A percentile compares a stretch with the other conserved stretches of the same genome.
Evolutionary conservation across 1,284 basidiomycete genomes (phyloP).

Genomic region (Tilletia horrida): DNA sequence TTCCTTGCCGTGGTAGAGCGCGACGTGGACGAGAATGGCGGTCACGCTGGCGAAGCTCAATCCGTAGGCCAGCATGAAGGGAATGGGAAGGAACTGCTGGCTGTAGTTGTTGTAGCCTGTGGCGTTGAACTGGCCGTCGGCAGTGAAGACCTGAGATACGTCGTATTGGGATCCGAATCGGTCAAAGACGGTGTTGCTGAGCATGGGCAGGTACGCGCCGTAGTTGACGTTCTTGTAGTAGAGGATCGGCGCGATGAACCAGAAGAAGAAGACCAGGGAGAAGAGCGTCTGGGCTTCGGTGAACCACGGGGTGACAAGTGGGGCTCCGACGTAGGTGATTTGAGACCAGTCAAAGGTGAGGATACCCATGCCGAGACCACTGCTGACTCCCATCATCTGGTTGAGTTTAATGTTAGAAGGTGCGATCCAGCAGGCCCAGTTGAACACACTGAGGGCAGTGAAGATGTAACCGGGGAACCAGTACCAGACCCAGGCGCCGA

Average conservation of each 20-base stretch:
- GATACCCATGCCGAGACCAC: constrained; percentile 39
- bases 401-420: constrained; percentile 47
- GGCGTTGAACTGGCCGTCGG: constrained; percentile 29
- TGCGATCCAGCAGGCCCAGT: constrained; percentile 47
- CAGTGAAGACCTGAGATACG: constrained; percentile 29
- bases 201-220: constrained; percentile 40
- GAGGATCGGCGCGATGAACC: constrained; percentile 40
- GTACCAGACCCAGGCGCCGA: constrained; percentile 38
- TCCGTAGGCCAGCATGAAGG: constrained; percentile 62
- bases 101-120: constrained; percentile 44
- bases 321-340: constrained; percentile 34
- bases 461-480: constrained; percentile 49
- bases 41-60: constrained; percentile 60
- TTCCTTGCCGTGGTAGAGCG: constrained; percentile 53
- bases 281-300: constrained; percentile 37
- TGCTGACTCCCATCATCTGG: constrained; percentile 42
- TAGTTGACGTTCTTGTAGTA: constrained; percentile 48
- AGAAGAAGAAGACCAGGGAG: constrained; percentile 40
- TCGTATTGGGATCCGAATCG: constrained; percentile 42
- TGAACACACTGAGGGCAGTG: constrained; percentile 39
- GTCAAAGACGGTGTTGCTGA: constrained; percentile 38
- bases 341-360: constrained; percentile 48
- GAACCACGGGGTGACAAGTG: constrained; percentile 44
- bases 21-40: constrained; percentile 67
- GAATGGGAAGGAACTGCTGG: constrained; percentile 58